These are phyloP conservation scores for Ampelocalamus luodianensis DNA, from an alignment of 176 grass and related monocot species.

Conservation along the genomic window DNA sequence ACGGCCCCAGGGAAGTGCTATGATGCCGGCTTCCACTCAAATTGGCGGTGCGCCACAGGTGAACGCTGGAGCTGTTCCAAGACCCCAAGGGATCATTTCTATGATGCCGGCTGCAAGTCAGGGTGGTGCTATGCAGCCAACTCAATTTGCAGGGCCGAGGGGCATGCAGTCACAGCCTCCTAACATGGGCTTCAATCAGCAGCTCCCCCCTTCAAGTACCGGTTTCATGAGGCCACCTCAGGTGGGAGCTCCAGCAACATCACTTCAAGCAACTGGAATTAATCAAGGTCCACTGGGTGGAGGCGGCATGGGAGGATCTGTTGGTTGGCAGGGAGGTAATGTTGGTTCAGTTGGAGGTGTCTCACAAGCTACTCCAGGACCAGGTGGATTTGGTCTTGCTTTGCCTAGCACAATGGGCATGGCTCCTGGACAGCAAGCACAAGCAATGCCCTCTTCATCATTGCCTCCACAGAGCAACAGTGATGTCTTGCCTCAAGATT, in stretches of 20 bases:
- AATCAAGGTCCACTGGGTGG: slow-evolving; percentile 58
- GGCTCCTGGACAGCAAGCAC: slow-evolving; percentile 56
- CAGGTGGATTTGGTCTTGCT: slow-evolving; percentile 62
- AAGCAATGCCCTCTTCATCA: slow-evolving; percentile 62
- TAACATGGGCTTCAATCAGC: slow-evolving; percentile 73
- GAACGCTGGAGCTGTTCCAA: slow-evolving; percentile 50
- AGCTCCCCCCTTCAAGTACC: slow-evolving; percentile 56
- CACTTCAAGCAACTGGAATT: slow-evolving; percentile 54
- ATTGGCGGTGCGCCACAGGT: slow-evolving; percentile 41
- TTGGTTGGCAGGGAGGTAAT: slow-evolving; percentile 68
- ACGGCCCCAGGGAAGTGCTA: slow-evolving; percentile 45
- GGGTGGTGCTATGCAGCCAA: slow-evolving; percentile 50
- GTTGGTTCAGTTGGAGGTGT: slow-evolving; percentile 46
- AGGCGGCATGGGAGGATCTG: slow-evolving; percentile 56
- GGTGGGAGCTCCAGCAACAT: slow-evolving; percentile 47
- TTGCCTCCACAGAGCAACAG: slow-evolving; percentile 56
- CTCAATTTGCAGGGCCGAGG: slow-evolving; percentile 65
- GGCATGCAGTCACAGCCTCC: slow-evolving; percentile 51
- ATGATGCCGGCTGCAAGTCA: slow-evolving; percentile 58
- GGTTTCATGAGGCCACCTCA: slow-evolving; percentile 70
- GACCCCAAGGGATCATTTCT: slow-evolving; percentile 51
- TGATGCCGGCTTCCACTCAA: slow-evolving; percentile 49
- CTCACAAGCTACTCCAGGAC: slow-evolving; percentile 52
- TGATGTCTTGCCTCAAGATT: slow-evolving; percentile 55
- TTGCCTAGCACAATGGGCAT: slow-evolving; percentile 55